Evolutionary conservation across 192 early-diverging fungal genomes (phyloP), one percentile per base, ranked within the genome.

Genomic region (Chytriomyces confervae): DNA sequence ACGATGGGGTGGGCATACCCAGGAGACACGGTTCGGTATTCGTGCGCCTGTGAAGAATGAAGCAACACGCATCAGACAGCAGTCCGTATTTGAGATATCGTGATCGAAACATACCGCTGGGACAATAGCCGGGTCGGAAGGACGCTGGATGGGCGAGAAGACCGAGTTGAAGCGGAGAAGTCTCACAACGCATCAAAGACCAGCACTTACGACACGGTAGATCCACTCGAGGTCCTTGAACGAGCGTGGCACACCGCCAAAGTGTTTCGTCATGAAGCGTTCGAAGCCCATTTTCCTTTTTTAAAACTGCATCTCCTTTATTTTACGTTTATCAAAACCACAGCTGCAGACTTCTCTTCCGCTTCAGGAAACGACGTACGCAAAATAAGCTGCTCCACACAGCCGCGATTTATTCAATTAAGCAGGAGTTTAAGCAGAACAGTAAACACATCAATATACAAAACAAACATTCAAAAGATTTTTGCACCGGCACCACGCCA

Each of bases 161-260:
- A 57, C 53, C 13, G 16, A 57, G 53, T 57, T 20, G 13, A 3
- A 57, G 20, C 53, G 1, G 5, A 20, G 53, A 57, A 57, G 20
- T 13, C 53, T 57, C 2, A 36, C 53, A 5, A 57, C 13, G 53
- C 66, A 43, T 13, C 16, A n/a, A 49, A 36, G 13, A 81, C 36
- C 36, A 36, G 36, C 36, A 36, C 80, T 45, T 62, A 85, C 83
- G 50, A 78, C 79, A 18, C 86, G 66, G 71, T 77, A 74, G 61
- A 85, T 51, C 86, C 86, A 87, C 23, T 66, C 80, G 50, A 87
- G 72, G 75, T 87, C 86, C 68, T 53, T 50, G 76, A 87, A 75
- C 27, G 71, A 75, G 29, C 63, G 83, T 8, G 86, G 86, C 50
- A 87, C 75, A 7, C 79, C 81, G 20, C 81, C 84, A 77, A 85